Conservation (phyloP, 2,329 filamentous ascomycete genomes). For the Pyricularia sp. region DNA sequence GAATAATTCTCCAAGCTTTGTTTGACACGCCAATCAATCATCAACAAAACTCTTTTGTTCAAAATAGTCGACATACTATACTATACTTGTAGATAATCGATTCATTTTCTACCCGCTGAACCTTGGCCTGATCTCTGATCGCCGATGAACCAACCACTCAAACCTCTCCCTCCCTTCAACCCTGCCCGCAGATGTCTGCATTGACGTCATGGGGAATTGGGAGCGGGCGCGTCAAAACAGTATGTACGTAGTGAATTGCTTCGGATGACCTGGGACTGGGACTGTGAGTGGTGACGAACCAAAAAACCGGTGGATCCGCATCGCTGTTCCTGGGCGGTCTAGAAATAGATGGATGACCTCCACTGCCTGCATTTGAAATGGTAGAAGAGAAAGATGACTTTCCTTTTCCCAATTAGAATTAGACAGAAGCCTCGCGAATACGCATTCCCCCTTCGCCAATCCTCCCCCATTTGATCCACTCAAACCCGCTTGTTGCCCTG, state of each 20-base stretch:
- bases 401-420: neutral
- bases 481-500: neutral
- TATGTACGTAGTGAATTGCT: neutral
- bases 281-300: neutral
- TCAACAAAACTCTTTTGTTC: neutral
- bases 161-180: neutral
- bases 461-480: neutral
- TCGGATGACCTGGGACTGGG: neutral
- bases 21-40: neutral
- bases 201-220: neutral
- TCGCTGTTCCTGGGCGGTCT: neutral
- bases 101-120: neutral
- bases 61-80: too few species aligned
- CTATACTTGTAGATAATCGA: neutral
- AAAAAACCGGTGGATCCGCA: neutral
- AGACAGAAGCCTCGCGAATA: neutral
- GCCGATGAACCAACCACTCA: neutral
- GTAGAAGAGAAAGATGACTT: neutral
- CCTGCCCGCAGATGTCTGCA: neutral
- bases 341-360: neutral
- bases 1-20: too few species aligned
- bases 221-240: neutral
- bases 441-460: neutral
- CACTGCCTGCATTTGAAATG: neutral
- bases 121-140: neutral